Conservation (phyloP, 768 basidiomycete species). For the Xerocomus brunneocitrinus region DNA sequence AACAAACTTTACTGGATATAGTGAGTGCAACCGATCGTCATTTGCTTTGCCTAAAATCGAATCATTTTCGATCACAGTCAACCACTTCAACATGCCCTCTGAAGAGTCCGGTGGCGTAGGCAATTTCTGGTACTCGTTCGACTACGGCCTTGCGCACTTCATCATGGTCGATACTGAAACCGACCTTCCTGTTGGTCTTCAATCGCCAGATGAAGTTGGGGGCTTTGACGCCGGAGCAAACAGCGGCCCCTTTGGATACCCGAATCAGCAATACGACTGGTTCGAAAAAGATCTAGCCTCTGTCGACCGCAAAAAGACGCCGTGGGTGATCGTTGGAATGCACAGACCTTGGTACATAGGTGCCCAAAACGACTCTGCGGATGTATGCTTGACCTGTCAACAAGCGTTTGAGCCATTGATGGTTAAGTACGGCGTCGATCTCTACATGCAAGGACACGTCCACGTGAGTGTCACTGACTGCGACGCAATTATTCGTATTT, state of each 20-base stretch:
- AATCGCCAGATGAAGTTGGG: conserved; percentile 20
- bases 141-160: conserved; percentile 29
- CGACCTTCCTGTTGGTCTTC: conserved; percentile 23
- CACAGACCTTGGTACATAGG: conserved; percentile 26
- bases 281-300: conserved; percentile 24
- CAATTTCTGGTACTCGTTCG: conserved; percentile 32
- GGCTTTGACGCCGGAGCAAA: conserved; percentile 18
- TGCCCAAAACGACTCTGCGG: conserved; percentile 1
- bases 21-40: conserved; percentile 7
- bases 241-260: conserved; percentile 26
- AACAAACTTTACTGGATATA: conserved; percentile 27
- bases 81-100: conserved; percentile 27
- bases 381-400: conserved; percentile 17
- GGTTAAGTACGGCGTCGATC: conserved; percentile 29
- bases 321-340: conserved; percentile 27
- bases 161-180: conserved; percentile 23
- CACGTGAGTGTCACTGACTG: conserved; percentile 15
- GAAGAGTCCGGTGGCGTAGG: conserved; percentile 22
- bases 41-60: not conserved
- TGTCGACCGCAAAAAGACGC: conserved; percentile 21
- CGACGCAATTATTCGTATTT: not conserved
- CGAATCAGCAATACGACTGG: conserved; percentile 27
- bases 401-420: conserved; percentile 28
- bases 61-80: conserved; percentile 12
- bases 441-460: conserved; percentile 28